Evolutionary conservation across 305 asterid genomes (phyloP).

Genomic region (Solanum hybrid): DNA sequence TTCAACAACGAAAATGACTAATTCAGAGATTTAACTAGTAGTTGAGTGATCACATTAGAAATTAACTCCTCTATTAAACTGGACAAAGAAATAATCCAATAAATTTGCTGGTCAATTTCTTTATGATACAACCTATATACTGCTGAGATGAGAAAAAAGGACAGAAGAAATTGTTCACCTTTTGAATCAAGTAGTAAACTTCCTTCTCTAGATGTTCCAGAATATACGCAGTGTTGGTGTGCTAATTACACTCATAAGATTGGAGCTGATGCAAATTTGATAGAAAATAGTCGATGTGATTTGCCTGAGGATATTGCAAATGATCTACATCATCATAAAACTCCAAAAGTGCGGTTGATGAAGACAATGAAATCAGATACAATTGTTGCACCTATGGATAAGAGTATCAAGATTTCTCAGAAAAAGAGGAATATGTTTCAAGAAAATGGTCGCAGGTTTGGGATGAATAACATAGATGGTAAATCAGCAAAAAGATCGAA

Average conservation of each 20-base stretch:
- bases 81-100: neutral
- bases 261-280: neutral
- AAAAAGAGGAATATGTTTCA: neutral
- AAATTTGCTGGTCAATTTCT: neutral
- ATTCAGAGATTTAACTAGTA: neutral
- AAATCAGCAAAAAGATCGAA: neutral
- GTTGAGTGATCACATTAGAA: neutral
- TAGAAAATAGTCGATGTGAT: neutral
- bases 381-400: conserved; percentile 4
- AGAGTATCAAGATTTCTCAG: neutral
- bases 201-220: conserved; percentile 34
- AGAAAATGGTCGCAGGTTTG: neutral
- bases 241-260: conserved; percentile 22
- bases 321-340: conserved; percentile 7
- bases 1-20: neutral
- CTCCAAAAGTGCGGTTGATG: conserved; percentile 16
- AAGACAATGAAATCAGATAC: neutral
- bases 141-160: conserved; percentile 12
- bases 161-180: conserved; percentile 27
- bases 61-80: neutral
- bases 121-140: conserved; percentile 41
- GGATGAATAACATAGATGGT: neutral
- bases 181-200: conserved; percentile 24
- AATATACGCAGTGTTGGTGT: conserved; percentile 48
- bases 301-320: neutral